These are phyloP conservation scores for Geotrichum europaeum DNA, from an alignment of 1,139 yeast genomes.

Conservation along the genomic window DNA sequence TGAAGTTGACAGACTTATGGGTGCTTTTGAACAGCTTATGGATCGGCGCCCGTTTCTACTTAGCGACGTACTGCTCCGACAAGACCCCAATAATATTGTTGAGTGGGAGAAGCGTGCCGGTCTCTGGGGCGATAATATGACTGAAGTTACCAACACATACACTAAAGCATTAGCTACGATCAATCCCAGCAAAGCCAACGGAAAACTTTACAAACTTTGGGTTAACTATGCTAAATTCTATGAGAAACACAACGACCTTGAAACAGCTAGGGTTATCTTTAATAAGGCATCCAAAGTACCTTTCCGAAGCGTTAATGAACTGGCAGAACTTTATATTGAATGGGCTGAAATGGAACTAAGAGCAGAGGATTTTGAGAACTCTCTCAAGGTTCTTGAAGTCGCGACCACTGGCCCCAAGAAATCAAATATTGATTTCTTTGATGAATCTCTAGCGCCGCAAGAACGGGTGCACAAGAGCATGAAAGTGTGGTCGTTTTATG, in stretches of 20 bases:
- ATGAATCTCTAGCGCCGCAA: conserved; percentile 49
- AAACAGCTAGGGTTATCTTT: conserved; percentile 58
- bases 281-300: conserved; percentile 70
- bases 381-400: conserved; percentile 47
- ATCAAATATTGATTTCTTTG: conserved; percentile 37
- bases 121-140: conserved; percentile 39
- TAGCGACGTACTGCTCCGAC: conserved; percentile 62
- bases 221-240: conserved; percentile 60
- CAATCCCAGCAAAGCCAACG: conserved; percentile 52
- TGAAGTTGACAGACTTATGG: conserved; percentile 43
- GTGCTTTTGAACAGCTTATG: conserved; percentile 50
- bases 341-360: conserved; percentile 68
- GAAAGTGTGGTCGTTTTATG: conserved; percentile 65
- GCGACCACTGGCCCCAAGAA: conserved; percentile 45
- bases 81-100: conserved; percentile 54
- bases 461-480: conserved; percentile 53
- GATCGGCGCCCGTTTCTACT: conserved; percentile 50
- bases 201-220: conserved; percentile 51
- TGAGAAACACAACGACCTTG: conserved; percentile 48
- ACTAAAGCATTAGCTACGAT: conserved; percentile 63
- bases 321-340: conserved; percentile 59
- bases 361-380: conserved; percentile 46
- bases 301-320: conserved; percentile 53
- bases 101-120: conserved; percentile 63
- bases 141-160: conserved; percentile 49